phyloP scores from a whole-genome alignment of 345 rosid genomes.

The Tarenaya hassleriana region DNA sequence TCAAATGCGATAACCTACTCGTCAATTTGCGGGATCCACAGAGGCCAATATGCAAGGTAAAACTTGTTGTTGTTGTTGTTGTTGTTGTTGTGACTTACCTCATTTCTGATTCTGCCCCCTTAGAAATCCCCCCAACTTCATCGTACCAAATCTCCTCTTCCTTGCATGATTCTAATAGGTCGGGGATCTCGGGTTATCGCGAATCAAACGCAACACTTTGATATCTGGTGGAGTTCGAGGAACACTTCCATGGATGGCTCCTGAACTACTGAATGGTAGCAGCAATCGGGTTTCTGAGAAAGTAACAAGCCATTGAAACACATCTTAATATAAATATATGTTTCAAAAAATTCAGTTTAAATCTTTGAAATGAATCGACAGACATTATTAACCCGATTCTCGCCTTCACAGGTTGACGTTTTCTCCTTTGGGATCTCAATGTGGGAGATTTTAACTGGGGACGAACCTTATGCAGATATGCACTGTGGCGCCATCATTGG shows the following conservation, averaged over 20 bases:
- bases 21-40: conserved; percentile 60
- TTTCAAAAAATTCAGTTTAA: conserved; percentile 2
- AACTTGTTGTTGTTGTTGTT: not conserved
- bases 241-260: conserved; percentile 75
- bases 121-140: not conserved
- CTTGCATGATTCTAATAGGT: conserved; percentile 29
- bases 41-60: conserved; percentile 66
- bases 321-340: not conserved
- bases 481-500: conserved; percentile 77
- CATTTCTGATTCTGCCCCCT: not conserved
- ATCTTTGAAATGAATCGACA: not conserved
- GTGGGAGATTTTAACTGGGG: conserved; percentile 73
- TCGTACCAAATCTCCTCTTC: conserved; percentile 1
- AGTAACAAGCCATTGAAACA: conserved; percentile 27
- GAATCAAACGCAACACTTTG: conserved; percentile 59
- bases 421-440: conserved; percentile 67
- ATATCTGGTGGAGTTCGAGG: conserved; percentile 74
- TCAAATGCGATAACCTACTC: conserved; percentile 61
- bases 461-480: conserved; percentile 72
- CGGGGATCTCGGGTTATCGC: conserved; percentile 67
- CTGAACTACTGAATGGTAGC: conserved; percentile 62
- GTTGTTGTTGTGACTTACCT: too few species aligned
- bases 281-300: conserved; percentile 60
- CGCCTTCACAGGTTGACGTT: conserved; percentile 43
- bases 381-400: conserved; percentile 11